A percentile compares a stretch with the other conserved stretches of the same genome.
Conservation (phyloP, 2,329 filamentous ascomycete species). For the Verticillium dahliae region DNA sequence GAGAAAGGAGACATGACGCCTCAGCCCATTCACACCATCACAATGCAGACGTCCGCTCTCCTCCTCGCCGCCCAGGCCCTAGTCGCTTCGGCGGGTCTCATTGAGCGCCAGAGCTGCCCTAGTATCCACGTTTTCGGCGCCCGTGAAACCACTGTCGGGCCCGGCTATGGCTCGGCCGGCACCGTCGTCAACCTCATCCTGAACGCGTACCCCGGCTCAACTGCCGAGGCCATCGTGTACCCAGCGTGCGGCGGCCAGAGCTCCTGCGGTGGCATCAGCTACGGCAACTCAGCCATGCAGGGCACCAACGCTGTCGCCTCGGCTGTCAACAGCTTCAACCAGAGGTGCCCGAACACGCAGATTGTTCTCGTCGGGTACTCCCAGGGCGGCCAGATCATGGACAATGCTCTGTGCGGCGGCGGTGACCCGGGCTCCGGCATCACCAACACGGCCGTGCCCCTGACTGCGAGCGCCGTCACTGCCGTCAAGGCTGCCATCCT, state of each 20-base stretch:
- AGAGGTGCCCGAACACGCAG: constrained; percentile 47
- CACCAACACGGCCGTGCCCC: constrained; percentile 31
- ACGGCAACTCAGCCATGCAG: constrained; percentile 50
- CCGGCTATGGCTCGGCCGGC: constrained; percentile 44
- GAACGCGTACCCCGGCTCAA: constrained; percentile 40
- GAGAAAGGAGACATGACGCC: too few species aligned
- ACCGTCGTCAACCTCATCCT: constrained; percentile 44
- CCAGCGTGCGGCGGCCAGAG: constrained; percentile 58
- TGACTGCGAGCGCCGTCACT: constrained; percentile 39
- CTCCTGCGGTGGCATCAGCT: constrained; percentile 51
- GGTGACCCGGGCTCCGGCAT: constrained; percentile 39
- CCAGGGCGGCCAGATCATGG: constrained; percentile 59
- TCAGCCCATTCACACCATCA: background rate
- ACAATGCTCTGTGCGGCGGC: constrained; percentile 58
- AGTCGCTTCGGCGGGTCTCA: background rate
- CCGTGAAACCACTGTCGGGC: constrained; percentile 39
- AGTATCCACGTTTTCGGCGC: constrained; percentile 38
- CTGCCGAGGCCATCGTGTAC: constrained; percentile 48
- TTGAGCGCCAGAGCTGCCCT: constrained; percentile 21
- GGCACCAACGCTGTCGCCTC: constrained; percentile 53
- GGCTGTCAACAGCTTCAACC: constrained; percentile 52
- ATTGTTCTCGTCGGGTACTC: constrained; percentile 58
- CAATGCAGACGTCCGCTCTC: background rate
- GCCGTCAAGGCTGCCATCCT: constrained; percentile 59
- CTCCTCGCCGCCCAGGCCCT: background rate